Conservation (phyloP, 345 rosid species). For the Reutealis trisperma region DNA sequence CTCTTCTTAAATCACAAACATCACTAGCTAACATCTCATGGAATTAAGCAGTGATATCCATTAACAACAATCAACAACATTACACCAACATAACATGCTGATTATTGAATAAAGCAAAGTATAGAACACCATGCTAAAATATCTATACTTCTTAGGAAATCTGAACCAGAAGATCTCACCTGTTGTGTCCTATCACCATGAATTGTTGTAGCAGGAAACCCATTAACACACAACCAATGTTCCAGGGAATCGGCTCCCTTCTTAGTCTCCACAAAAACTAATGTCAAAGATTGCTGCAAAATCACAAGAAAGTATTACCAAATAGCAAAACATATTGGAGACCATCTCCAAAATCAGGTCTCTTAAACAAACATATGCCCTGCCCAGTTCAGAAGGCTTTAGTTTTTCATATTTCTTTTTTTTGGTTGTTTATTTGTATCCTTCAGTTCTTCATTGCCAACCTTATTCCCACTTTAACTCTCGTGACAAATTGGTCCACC, state of each 20-base stretch:
- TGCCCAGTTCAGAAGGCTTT: background rate
- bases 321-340: background rate
- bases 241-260: slow-evolving; percentile 94
- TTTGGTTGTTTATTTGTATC: background rate
- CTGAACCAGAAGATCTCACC: slow-evolving; percentile 33
- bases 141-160: background rate
- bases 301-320: background rate
- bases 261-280: slow-evolving; percentile 99
- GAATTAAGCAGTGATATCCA: background rate
- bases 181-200: slow-evolving; percentile 98
- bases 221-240: slow-evolving; percentile 81
- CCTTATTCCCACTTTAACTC: background rate
- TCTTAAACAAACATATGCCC: background rate
- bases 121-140: background rate
- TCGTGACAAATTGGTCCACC: background rate
- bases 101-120: background rate
- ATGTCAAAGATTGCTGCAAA: slow-evolving; percentile 93
- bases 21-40: background rate
- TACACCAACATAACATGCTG: too few relatives aligned
- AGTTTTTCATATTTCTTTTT: background rate
- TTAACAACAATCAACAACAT: background rate
- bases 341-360: background rate
- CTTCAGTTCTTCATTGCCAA: too few relatives aligned
- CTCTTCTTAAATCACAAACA: background rate
- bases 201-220: slow-evolving; percentile 90